A percentile compares a stretch with the other conserved stretches of the same genome.
These are phyloP conservation scores for Cryptosporidium andersoni DNA, from an alignment of 169 alveolate genomes.

Conservation along the genomic window DNA sequence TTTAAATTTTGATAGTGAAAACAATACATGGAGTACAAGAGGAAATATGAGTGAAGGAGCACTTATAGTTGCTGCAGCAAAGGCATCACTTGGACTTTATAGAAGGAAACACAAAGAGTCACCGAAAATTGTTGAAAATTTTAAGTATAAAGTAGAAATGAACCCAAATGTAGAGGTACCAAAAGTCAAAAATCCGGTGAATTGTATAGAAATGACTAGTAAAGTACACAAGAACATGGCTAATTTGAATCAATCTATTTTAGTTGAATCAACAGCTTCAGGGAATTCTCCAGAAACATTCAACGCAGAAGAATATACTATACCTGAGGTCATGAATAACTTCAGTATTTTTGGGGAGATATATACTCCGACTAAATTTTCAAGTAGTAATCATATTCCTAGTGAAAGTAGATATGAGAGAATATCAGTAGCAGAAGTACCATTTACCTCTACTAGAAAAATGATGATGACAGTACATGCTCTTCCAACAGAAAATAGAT, in stretches of 20 bases:
- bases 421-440: slow-evolving; percentile 80
- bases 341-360: too few relatives aligned
- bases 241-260: neutral
- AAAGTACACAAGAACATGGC: neutral
- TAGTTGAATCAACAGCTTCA: slow-evolving; percentile 17
- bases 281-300: slow-evolving; percentile 50
- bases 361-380: neutral
- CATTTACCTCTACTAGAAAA: slow-evolving; percentile 88
- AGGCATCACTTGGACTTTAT: slow-evolving; percentile 80
- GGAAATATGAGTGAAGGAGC: slow-evolving; percentile 93
- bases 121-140: neutral
- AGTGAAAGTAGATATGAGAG: slow-evolving; percentile 37
- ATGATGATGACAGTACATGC: slow-evolving; percentile 88
- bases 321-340: neutral
- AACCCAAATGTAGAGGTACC: neutral
- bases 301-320: neutral
- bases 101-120: slow-evolving; percentile 4
- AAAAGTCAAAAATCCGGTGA: slow-evolving; percentile 2
- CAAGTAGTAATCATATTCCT: neutral
- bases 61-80: slow-evolving; percentile 88
- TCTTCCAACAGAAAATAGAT: slow-evolving; percentile 74
- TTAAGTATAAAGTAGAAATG: neutral
- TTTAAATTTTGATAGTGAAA: slow-evolving; percentile 75
- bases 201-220: neutral
- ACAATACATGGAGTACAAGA: slow-evolving; percentile 77